Evolutionary conservation across 2,329 filamentous ascomycete species (phyloP).

Genomic region (Exophiala oligosperma): DNA sequence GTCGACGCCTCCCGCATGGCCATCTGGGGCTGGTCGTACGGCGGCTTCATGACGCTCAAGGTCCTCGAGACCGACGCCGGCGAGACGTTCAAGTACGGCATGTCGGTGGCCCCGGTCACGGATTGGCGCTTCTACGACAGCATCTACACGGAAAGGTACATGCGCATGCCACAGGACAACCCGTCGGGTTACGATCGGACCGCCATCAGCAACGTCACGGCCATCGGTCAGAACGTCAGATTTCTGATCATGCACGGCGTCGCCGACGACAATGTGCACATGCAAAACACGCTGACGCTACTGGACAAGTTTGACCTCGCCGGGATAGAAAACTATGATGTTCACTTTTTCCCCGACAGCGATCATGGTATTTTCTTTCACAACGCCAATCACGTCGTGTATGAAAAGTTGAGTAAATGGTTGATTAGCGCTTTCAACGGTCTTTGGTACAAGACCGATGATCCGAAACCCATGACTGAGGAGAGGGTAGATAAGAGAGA

Average conservation of each 20-base stretch:
- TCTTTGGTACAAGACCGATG: slow-evolving; percentile 69
- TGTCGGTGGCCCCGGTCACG: slow-evolving; percentile 97
- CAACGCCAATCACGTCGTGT: slow-evolving; percentile 86
- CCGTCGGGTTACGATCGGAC: slow-evolving; percentile 71
- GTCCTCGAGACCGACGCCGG: slow-evolving; percentile 90
- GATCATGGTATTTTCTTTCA: slow-evolving; percentile 96
- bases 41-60: slow-evolving; percentile 93
- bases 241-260: slow-evolving; percentile 96
- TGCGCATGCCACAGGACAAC: slow-evolving; percentile 91
- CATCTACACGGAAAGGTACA: slow-evolving; percentile 94
- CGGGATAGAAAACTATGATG: slow-evolving; percentile 87
- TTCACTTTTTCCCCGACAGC: slow-evolving; percentile 94
- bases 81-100: slow-evolving; percentile 88
- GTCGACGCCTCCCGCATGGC: slow-evolving; percentile 80
- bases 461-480: slow-evolving; percentile 19
- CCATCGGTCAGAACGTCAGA: slow-evolving; percentile 73
- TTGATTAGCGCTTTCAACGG: slow-evolving; percentile 97
- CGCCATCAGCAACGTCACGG: slow-evolving; percentile 71
- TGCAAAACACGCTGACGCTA: slow-evolving; percentile 87
- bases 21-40: slow-evolving; percentile 99
- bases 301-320: slow-evolving; percentile 82
- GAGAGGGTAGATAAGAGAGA: not conserved
- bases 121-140: slow-evolving; percentile 96
- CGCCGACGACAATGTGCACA: slow-evolving; percentile 96
- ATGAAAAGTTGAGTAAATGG: slow-evolving; percentile 87